Base-by-base conservation (phyloP, 129 eudicot genomes). In the Centaurea solstitialis region DNA sequence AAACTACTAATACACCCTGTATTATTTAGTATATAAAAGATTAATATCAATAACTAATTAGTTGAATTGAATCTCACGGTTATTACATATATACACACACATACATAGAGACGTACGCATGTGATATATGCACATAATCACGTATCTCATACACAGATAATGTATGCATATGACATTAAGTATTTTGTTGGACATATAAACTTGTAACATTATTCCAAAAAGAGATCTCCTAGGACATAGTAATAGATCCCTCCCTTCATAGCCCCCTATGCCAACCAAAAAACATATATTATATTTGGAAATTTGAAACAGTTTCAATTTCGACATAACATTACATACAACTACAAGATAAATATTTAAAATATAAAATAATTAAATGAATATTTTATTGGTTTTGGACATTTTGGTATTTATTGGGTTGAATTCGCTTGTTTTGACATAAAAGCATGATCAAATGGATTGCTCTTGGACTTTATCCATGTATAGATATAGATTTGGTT, bases 401-500 rank as follows among this genome's bases (percentile, higher is more conserved):
- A 37, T 35, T 35, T 70, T 70, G 15, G 26, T 8, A 35, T 70
- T 37, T 37, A 41, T 35, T 35, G n/a, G n/a, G n/a, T n/a, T n/a
- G n/a, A n/a, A n/a, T 35, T 70, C 35, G 47, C 35, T 37, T n/a
- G 23, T 33, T 15, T 33, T 70, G 24, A 70, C 50, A 70, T 70
- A 70, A 57, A 57, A 33, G 65, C 47, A 70, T 33, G 21, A 41
- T 70, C 50, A 70, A 57, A 70, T n/a, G 74, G 26, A 70, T 70
- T 70, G 74, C 4, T 35, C 35, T 70, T 37, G 74, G 74, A 70
- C 47, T 35, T 35, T 70, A 3, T n/a, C 20, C 33, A 21, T 66
- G 45, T 62, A 20, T 65, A 20, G n/a, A n/a, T n/a, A 28, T 65
- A 26, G 30, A 26, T 65, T 65, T 65, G 30, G 35, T 20, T 35